Conservation (phyloP, 805 yeast genomes). For the Isabelozyma gotoi region DNA sequence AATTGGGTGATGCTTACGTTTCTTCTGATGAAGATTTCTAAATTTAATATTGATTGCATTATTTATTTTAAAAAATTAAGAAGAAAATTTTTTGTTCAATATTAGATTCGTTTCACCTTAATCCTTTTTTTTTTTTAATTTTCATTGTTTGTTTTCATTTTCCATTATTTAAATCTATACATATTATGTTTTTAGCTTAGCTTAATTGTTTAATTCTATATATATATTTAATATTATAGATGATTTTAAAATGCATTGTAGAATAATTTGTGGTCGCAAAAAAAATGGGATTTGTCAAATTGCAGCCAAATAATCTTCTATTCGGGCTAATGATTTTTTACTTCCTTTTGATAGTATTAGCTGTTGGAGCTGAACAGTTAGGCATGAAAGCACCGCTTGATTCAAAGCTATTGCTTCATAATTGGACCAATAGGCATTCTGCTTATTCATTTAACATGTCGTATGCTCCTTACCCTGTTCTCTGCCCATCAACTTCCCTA, state of each 20-base stretch:
- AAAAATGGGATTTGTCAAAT: too few relatives aligned
- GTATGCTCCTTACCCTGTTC: conserved; percentile 25
- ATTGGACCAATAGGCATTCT: neutral
- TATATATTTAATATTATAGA: conserved; percentile 9
- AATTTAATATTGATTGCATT: conserved; percentile 20
- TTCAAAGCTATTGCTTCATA: neutral
- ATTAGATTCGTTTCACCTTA: neutral
- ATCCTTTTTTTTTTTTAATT: conserved; percentile 3
- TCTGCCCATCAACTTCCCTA: conserved; percentile 18
- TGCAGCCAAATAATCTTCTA: too few relatives aligned
- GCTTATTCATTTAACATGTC: conserved; percentile 10
- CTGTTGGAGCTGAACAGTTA: too few relatives aligned
- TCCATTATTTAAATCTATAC: conserved; percentile 5
- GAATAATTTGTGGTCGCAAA: too few relatives aligned
- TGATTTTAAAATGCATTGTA: conserved; percentile 10
- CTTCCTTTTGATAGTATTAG: too few relatives aligned
- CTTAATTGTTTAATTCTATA: conserved; percentile 6
- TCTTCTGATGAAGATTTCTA: conserved; percentile 80
- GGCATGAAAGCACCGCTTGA: too few relatives aligned
- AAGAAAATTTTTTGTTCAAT: neutral
- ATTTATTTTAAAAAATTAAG: conserved; percentile 1
- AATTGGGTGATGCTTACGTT: conserved; percentile 97
- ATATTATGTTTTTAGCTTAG: neutral
- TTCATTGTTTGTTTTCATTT: neutral
- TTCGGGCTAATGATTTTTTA: too few relatives aligned